A percentile compares a stretch with the other conserved stretches of the same genome.
Conservation (phyloP, 257 asterid species). For the Penstemon newberryi region DNA sequence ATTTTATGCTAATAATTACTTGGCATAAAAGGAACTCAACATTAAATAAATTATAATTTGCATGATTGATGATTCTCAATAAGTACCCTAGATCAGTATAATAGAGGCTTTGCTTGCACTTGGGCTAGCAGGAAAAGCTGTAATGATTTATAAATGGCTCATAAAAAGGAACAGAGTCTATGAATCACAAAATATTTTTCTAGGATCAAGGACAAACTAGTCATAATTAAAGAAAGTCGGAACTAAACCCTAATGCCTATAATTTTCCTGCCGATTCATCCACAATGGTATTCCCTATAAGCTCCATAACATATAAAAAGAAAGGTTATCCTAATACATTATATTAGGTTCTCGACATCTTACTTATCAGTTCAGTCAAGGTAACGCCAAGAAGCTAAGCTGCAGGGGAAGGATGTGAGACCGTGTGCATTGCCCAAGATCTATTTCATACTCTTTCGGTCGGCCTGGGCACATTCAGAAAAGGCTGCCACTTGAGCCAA, state of each 20-base stretch:
- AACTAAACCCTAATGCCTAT: neutral
- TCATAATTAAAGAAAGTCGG: neutral
- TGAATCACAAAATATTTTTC: conserved; percentile 6
- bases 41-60: neutral
- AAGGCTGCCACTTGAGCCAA: no score
- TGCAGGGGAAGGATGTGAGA: neutral
- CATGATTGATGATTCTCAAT: neutral
- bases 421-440: no score
- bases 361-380: neutral
- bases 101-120: conserved; percentile 17
- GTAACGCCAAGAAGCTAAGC: neutral
- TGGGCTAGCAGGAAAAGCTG: conserved; percentile 10
- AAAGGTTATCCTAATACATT: neutral
- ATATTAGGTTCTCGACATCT: neutral
- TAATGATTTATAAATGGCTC: neutral
- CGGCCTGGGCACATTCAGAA: no score
- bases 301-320: conserved; percentile 3
- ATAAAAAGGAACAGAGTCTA: neutral
- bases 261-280: neutral
- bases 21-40: neutral
- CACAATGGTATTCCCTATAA: neutral
- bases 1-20: conserved; percentile 7
- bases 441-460: no score
- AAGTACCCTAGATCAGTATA: neutral
- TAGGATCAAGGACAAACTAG: neutral